Conservation (phyloP, 129 eudicot genomes). For the Ambrosia trifida region DNA sequence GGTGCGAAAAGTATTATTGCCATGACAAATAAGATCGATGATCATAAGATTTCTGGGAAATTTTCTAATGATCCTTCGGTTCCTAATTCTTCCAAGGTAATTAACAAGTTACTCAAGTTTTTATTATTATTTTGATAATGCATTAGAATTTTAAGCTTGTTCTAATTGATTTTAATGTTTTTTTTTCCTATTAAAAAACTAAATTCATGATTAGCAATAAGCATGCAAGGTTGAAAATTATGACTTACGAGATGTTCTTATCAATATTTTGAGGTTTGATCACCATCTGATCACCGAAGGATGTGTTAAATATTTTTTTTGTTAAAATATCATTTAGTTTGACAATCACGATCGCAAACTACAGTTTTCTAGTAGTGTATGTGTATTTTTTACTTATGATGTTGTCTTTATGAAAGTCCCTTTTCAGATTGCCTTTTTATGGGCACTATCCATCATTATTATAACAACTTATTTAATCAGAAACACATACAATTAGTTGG, state of each 20-base stretch:
- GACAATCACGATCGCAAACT: too few relatives aligned
- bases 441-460: neutral
- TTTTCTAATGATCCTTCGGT: conserved; percentile 26
- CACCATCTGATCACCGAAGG: too few relatives aligned
- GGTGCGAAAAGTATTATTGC: conserved; percentile 86
- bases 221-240: conserved; percentile 8
- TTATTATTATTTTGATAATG: neutral
- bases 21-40: conserved; percentile 59
- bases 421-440: conserved; percentile 8
- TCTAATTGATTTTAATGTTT: neutral
- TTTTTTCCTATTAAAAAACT: neutral
- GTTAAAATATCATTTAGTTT: too few relatives aligned
- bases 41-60: conserved; percentile 44
- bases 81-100: conserved; percentile 76
- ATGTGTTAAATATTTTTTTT: too few relatives aligned
- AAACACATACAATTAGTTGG: neutral
- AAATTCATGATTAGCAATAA: conserved; percentile 13
- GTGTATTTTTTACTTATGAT: neutral
- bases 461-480: neutral
- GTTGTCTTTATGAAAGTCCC: neutral
- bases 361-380: neutral
- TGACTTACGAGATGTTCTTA: neutral
- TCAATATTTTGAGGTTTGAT: too few relatives aligned
- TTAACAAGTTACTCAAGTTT: neutral
- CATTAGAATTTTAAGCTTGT: neutral